These are phyloP conservation scores for Crithidia mellificae DNA, from an alignment of 208 protist genomes.

Conservation along the genomic window DNA sequence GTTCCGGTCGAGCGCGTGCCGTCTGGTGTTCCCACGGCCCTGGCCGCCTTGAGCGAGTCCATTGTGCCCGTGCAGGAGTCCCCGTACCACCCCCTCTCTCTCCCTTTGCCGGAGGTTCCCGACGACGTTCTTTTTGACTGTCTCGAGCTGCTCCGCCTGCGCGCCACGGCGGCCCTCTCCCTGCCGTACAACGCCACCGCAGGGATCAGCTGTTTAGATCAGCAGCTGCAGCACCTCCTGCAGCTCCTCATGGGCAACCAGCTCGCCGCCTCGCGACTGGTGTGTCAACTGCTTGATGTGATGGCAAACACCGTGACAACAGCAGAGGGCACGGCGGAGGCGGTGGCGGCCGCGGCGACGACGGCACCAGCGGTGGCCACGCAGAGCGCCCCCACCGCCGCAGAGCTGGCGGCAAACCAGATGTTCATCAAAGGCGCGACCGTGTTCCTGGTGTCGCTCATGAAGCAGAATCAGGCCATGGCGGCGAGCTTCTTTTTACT, in stretches of 20 bases:
- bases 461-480: slow-evolving; percentile 30
- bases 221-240: slow-evolving; percentile 39
- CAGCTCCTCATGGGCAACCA: slow-evolving; percentile 26
- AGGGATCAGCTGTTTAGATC: slow-evolving; percentile 35
- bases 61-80: slow-evolving; percentile 27
- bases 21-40: not conserved
- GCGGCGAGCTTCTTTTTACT: slow-evolving; percentile 43
- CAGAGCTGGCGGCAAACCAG: slow-evolving; percentile 24
- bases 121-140: slow-evolving; percentile 25
- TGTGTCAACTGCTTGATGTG: slow-evolving; percentile 31
- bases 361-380: not conserved
- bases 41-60: slow-evolving; percentile 25
- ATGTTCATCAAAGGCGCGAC: slow-evolving; percentile 35
- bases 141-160: slow-evolving; percentile 28
- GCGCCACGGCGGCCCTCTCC: slow-evolving; percentile 26
- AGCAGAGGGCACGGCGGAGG: slow-evolving; percentile 13
- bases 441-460: slow-evolving; percentile 31
- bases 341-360: not conserved
- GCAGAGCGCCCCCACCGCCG: not conserved
- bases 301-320: slow-evolving; percentile 28
- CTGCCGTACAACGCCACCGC: slow-evolving; percentile 31
- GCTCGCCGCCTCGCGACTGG: slow-evolving; percentile 15
- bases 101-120: slow-evolving; percentile 22
- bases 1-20: not conserved
- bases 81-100: slow-evolving; percentile 17